Evolutionary conservation across 2,329 filamentous ascomycete genomes (phyloP).

Genomic region (Calonectria hawksworthii): DNA sequence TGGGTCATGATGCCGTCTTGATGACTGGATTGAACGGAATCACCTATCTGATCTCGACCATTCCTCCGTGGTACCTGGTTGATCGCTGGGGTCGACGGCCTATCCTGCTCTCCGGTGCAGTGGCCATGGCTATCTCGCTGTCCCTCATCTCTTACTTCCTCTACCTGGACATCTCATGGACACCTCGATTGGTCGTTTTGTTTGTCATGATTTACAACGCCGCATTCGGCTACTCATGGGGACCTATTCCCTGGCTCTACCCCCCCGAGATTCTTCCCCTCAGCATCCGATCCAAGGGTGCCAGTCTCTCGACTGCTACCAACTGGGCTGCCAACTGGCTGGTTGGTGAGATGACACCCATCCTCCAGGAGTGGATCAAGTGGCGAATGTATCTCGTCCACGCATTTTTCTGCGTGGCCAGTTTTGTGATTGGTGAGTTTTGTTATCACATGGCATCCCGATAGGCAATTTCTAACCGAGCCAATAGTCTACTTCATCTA

Average conservation of each 20-base stretch:
- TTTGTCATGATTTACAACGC: constrained; percentile 99
- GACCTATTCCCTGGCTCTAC: constrained; percentile 97
- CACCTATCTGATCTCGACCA: constrained; percentile 91
- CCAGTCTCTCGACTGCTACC: constrained; percentile 93
- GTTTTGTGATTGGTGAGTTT: constrained; percentile 94
- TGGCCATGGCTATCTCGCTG: constrained; percentile 90
- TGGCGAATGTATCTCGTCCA: constrained; percentile 97
- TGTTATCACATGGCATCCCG: constrained; percentile 34
- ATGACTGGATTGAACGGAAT: constrained; percentile 97
- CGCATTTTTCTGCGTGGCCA: constrained; percentile 95
- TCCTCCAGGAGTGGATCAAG: constrained; percentile 90
- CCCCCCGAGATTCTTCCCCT: constrained; percentile 98
- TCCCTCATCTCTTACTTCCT: constrained; percentile 96
- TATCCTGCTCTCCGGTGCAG: constrained; percentile 89
- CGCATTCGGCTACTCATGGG: constrained; percentile 95
- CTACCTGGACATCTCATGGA: constrained; percentile 83
- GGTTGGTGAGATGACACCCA: constrained; percentile 93
- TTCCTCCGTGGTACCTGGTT: constrained; percentile 97
- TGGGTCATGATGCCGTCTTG: constrained; percentile 88
- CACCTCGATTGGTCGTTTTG: constrained; percentile 87
- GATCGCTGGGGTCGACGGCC: constrained; percentile 91
- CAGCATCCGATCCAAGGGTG: constrained; percentile 96
- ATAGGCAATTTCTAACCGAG: constrained; percentile 22
- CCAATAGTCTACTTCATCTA: constrained; percentile 94
- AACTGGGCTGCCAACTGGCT: constrained; percentile 99